A percentile compares a stretch with the other conserved stretches of the same genome.
These are phyloP conservation scores for Mycena maculata DNA, from an alignment of 768 basidiomycete species.

Conservation along the genomic window DNA sequence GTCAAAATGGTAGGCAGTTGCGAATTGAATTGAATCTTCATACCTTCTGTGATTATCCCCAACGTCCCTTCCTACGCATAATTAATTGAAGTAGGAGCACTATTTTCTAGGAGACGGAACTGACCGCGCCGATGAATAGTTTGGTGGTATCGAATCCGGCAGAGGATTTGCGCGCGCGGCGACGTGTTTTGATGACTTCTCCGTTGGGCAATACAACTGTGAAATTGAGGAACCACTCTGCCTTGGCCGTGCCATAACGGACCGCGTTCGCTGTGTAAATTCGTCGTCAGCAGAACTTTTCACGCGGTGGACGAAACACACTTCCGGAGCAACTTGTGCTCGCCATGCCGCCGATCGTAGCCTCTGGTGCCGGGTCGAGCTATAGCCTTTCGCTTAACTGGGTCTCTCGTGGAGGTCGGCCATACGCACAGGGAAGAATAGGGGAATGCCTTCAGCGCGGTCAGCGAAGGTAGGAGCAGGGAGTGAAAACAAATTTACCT, in stretches of 20 bases:
- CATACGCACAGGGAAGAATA: constrained; percentile 82
- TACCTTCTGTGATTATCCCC: constrained; percentile 91
- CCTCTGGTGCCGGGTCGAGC: constrained; percentile 83
- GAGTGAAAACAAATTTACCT: constrained; percentile 58
- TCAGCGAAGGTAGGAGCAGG: neutral
- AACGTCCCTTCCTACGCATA: constrained; percentile 73
- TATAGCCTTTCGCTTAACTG: constrained; percentile 39
- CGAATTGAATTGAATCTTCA: no score
- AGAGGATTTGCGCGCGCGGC: constrained; percentile 82
- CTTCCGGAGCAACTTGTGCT: constrained; percentile 91
- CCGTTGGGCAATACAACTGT: constrained; percentile 92
- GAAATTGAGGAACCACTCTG: constrained; percentile 92
- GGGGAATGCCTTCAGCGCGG: constrained; percentile 63
- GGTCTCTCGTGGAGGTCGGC: no score
- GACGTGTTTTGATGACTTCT: constrained; percentile 90
- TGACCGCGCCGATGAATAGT: constrained; percentile 81
- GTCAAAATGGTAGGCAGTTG: no score
- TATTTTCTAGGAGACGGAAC: no score
- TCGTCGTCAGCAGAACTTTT: neutral
- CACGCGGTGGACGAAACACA: no score
- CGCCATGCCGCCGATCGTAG: constrained; percentile 89
- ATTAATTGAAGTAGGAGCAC: no score
- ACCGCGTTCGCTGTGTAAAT: constrained; percentile 77
- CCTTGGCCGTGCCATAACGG: constrained; percentile 91
- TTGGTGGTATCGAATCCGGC: constrained; percentile 91